Conservation (phyloP, 441 rosid species). For the Gossypium gossypioides region DNA sequence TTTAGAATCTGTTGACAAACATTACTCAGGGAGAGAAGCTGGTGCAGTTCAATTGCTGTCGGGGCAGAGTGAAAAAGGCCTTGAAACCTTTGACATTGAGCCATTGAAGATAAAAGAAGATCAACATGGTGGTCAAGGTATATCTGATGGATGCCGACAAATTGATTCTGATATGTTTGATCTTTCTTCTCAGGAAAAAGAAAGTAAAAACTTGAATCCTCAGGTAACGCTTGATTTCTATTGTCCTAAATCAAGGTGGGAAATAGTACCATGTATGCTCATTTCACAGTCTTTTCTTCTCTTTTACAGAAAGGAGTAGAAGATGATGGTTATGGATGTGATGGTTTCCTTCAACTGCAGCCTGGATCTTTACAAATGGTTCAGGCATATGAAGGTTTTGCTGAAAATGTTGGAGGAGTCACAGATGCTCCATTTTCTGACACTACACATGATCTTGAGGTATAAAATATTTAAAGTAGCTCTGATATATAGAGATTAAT, state of each 20-base stretch:
- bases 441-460: slow-evolving; percentile 26
- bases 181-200: slow-evolving; percentile 16
- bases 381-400: slow-evolving; percentile 17
- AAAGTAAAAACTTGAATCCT: slow-evolving; percentile 10
- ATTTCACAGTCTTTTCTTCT: background rate
- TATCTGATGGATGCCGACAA: slow-evolving; percentile 17
- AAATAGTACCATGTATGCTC: background rate
- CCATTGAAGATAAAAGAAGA: slow-evolving; percentile 11
- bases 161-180: slow-evolving; percentile 16
- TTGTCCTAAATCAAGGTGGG: slow-evolving; percentile 2
- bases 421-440: slow-evolving; percentile 9
- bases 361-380: slow-evolving; percentile 14
- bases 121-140: background rate
- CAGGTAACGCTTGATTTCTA: slow-evolving; percentile 24
- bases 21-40: background rate
- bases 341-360: slow-evolving; percentile 12
- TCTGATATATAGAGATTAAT: background rate
- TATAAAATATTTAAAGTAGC: slow-evolving; percentile 1
- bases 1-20: slow-evolving; percentile 10
- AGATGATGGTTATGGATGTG: slow-evolving; percentile 6
- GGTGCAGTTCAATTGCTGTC: slow-evolving; percentile 5
- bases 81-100: slow-evolving; percentile 11
- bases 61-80: slow-evolving; percentile 11
- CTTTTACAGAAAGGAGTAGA: slow-evolving; percentile 15
- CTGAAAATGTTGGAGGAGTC: slow-evolving; percentile 9